Base-by-base conservation (phyloP, 495 filamentous ascomycete species). In the Daldinia childiae region DNA sequence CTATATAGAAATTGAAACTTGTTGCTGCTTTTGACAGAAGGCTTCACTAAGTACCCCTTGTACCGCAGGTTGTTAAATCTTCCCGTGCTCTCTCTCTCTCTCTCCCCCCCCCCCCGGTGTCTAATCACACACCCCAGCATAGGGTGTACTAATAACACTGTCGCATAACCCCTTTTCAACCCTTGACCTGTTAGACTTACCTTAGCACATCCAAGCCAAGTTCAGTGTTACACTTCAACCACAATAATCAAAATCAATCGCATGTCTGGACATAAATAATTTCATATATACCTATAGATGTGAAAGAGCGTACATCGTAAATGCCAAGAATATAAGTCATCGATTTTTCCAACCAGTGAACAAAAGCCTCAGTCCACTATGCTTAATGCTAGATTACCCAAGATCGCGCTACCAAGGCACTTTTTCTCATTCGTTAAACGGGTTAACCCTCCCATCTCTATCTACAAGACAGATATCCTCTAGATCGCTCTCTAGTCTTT, bases 271-370 rank as follows among this genome's bases (percentile, higher is more conserved):
- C 19, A 4, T 21, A 21, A 21, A 48, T 19, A 45, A 17, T 8
- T 43, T 8, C 21, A 45, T 9, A 21, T 45, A 43, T 45, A 19
- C n/a, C n/a, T 45, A 48, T 24, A 4, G 19, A 48, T 24, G 43
- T 24, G 19, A 48, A 48, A 19, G 43, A 48, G 43, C 8, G 43
- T 21, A 48, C 43, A 48, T 48, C 17, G 12, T 48, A 48, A 48
- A 24, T 45, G 4, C 43, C 17, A 48, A 48, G 17, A 48, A 48
- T 21, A 19, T 4, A 48, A 48, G 9, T 21, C 19, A 48, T 24
- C 12, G 7, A 24, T 12, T 48, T 48, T 48, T 24, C 43, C 19
- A 48, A 48, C 54, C 62, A 19, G 19, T 29, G 4, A 65, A 65
- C 19, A 21, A 58, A 51, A 51, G 41, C 52, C 26, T 8, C 21